These are phyloP conservation scores for Coffea canephora DNA, from an alignment of 257 asterid genomes.

Conservation along the genomic window DNA sequence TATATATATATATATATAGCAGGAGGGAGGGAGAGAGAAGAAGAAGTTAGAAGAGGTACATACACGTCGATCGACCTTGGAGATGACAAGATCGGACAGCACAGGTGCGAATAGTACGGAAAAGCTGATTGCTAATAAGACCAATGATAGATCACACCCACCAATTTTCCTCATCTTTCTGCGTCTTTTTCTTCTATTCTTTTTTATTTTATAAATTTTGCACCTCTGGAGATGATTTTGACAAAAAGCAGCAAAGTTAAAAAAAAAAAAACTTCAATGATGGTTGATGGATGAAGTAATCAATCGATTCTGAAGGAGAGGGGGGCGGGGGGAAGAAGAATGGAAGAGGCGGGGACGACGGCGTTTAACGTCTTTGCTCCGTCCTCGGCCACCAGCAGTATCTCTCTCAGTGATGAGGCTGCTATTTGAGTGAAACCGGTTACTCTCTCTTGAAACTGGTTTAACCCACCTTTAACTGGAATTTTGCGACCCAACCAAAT, in stretches of 20 bases:
- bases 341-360: too few species aligned
- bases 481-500: too few species aligned
- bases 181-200: neutral
- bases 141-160: constrained; percentile 9
- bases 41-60: neutral
- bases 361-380: neutral
- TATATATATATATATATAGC: too few species aligned
- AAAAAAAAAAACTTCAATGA: neutral
- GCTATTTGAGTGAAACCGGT: neutral
- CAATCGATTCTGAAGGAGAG: too few species aligned
- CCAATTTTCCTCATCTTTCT: constrained; percentile 12
- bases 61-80: constrained; percentile 89
- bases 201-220: too few species aligned
- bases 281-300: too few species aligned
- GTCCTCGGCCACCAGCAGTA: neutral
- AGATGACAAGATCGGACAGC: constrained; percentile 68
- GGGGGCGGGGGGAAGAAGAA: too few species aligned
- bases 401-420: too few species aligned
- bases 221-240: too few species aligned
- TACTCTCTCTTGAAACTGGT: neutral
- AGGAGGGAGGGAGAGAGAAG: neutral
- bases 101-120: constrained; percentile 38
- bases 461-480: too few species aligned
- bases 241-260: neutral
- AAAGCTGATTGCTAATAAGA: constrained; percentile 5